These are phyloP conservation scores for Fagus sylvatica DNA, from an alignment of 306 rosid species.

Conservation along the genomic window DNA sequence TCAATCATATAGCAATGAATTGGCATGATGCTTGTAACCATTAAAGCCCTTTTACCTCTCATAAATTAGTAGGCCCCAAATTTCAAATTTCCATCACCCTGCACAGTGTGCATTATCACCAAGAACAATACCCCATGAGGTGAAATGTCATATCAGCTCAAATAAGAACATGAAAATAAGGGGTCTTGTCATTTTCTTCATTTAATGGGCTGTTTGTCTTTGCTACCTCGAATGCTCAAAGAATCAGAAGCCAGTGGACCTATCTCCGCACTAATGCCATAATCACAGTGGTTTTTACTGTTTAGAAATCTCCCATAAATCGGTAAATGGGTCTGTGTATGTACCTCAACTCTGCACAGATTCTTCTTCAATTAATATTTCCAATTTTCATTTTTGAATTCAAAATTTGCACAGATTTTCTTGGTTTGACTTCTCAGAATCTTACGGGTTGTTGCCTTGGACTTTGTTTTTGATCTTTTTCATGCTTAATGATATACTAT, in stretches of 20 bases:
- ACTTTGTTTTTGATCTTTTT: neutral
- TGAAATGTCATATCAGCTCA: constrained; percentile 59
- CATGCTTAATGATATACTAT: neutral
- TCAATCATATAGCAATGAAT: constrained; percentile 29
- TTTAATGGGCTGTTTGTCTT: constrained; percentile 39
- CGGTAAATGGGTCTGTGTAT: constrained; percentile 8
- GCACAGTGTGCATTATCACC: constrained; percentile 40
- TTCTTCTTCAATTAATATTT: constrained; percentile 31
- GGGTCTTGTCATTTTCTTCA: constrained; percentile 58
- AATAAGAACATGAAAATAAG: constrained; percentile 41
- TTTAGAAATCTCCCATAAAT: constrained; percentile 24
- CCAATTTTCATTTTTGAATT: constrained; percentile 25
- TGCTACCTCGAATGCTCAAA: constrained; percentile 26
- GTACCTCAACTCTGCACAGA: constrained; percentile 26
- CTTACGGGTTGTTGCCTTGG: constrained; percentile 29
- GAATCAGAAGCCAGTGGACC: constrained; percentile 36
- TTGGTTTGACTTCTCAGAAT: constrained; percentile 41
- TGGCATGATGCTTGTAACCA: constrained; percentile 23
- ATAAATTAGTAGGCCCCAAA: constrained; percentile 57
- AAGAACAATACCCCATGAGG: constrained; percentile 39
- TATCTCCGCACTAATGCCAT: constrained; percentile 7
- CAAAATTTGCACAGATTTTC: constrained; percentile 27
- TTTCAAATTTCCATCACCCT: constrained; percentile 43
- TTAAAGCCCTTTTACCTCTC: constrained; percentile 34
- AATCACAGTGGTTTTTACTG: neutral